Evolutionary conservation across 1,139 yeast species (phyloP), one percentile per base, ranked within the genome.

Genomic region (Suhomyces bokatorum): DNA sequence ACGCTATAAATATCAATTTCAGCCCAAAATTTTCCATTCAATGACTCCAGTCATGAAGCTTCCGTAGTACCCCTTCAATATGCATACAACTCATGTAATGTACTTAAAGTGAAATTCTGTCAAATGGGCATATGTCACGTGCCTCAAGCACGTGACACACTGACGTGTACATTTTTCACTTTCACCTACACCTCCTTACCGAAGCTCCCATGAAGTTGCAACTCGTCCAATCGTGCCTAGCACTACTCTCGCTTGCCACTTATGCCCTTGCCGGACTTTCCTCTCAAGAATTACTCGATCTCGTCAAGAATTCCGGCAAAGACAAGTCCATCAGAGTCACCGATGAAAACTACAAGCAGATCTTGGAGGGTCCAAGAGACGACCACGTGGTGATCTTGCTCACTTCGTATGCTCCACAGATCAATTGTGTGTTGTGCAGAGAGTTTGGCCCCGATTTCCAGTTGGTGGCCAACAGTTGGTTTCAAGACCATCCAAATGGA

Each of bases 351-450:
- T 87, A 75, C 60, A 75, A 79, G 52, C 64, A 69, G 32, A 63
- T 86, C 27, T 73, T 90, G 48, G 69, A 70, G 27, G 90, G 91
- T 2, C 83, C 84, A 22, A 77, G 93, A 57, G 90, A 89, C 57
- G 83, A 80, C 62, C 78, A 85, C 39, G 58, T 87, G 15, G 75
- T 87, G 22, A 64, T 83, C 35, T 73, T 86, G 44, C 68, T 93
- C 54, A 87, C 97, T 0, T 90, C 97, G 2, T 78, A 83, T 14
- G 76, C 83, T 32, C 73, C 88, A 0, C 81, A 81, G 54, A 78
- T 89, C 60, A 88, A 88, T 30, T 93, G 99, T 68, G 73, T 74
- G 2, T 73, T 88, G 48, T 93, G 99, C 73, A 58, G 70, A 22
- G 82, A 84, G 40, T 77, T 87, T 55, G 81, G 78, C 32, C 96